These are phyloP conservation scores for Phanerochaete sordida DNA, from an alignment of 768 basidiomycete genomes.

Conservation along the genomic window DNA sequence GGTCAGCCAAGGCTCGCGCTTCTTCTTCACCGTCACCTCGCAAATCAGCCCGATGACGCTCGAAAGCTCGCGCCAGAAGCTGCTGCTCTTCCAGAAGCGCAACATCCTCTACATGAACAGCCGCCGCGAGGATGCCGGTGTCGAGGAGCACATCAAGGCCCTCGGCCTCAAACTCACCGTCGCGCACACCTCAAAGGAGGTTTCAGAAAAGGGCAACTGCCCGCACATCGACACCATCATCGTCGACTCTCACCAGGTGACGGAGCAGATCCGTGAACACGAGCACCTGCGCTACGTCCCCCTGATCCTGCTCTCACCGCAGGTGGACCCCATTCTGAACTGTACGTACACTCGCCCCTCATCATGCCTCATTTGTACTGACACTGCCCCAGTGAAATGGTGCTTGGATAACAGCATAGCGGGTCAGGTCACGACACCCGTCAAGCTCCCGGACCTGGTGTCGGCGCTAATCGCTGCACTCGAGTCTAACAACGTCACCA, in stretches of 20 bases:
- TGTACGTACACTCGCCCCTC: constrained; percentile 40
- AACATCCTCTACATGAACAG: constrained; percentile 93
- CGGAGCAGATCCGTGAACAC: constrained; percentile 84
- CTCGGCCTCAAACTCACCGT: constrained; percentile 77
- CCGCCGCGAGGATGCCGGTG: constrained; percentile 66
- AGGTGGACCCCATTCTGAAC: constrained; percentile 41
- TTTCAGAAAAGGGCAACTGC: constrained; percentile 75
- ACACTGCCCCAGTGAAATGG: constrained; percentile 73
- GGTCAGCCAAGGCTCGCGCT: constrained; percentile 87
- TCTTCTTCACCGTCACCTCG: constrained; percentile 95
- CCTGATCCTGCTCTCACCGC: constrained; percentile 83
- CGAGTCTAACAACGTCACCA: constrained; percentile 91
- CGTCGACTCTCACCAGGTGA: constrained; percentile 83
- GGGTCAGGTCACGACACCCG: constrained; percentile 90
- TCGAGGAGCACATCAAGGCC: constrained; percentile 72
- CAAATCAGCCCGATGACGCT: constrained; percentile 74
- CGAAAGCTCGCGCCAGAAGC: constrained; percentile 72
- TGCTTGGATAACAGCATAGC: constrained; percentile 95
- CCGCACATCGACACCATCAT: constrained; percentile 95
- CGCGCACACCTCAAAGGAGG: constrained; percentile 74
- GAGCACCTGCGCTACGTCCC: constrained; percentile 97
- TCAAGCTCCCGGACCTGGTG: constrained; percentile 82
- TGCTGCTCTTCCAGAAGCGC: constrained; percentile 83
- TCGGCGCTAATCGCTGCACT: constrained; percentile 92
- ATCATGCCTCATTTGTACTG: constrained; percentile 10